Percentiles rank a stretch among this genome's conserved stretches.
Evolutionary conservation across 2,329 filamentous ascomycete genomes (phyloP).

Genomic region (Talaromyces sp.): DNA sequence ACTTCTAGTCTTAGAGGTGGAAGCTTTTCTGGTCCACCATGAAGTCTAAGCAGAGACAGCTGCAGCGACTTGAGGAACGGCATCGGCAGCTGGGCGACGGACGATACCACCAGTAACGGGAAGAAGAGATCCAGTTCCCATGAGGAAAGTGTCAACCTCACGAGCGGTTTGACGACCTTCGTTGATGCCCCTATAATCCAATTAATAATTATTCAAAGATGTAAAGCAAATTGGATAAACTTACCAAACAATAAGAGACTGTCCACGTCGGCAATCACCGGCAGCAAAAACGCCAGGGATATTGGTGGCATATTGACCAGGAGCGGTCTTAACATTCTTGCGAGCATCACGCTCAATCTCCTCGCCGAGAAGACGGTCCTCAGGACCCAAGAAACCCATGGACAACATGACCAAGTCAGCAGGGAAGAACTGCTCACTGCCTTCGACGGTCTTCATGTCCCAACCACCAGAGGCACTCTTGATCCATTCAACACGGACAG

Average conservation of each 20-base stretch:
- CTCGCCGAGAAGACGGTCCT: conserved; percentile 82
- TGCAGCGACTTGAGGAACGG: conserved; percentile 34
- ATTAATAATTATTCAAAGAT: conserved; percentile 8
- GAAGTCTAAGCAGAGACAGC: conserved; percentile 11
- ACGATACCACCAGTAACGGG: conserved; percentile 92
- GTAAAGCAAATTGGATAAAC: conserved; percentile 31
- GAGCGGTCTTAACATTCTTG: conserved; percentile 93
- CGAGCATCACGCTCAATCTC: conserved; percentile 85
- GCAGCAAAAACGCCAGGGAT: conserved; percentile 86
- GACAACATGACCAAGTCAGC: conserved; percentile 90
- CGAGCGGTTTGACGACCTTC: conserved; percentile 90
- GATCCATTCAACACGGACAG: conserved; percentile 92
- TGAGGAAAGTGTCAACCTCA: conserved; percentile 85
- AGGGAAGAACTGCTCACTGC: conserved; percentile 91
- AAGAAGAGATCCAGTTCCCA: conserved; percentile 68
- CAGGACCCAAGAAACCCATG: conserved; percentile 95
- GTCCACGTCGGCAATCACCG: conserved; percentile 89
- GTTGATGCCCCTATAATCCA: conserved; percentile 74
- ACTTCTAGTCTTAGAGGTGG: background rate
- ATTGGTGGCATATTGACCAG: conserved; percentile 85
- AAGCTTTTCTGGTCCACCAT: background rate
- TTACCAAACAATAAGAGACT: conserved; percentile 94
- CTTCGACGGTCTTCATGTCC: conserved; percentile 98
- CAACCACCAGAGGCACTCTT: conserved; percentile 84
- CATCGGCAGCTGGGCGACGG: conserved; percentile 64